These are phyloP conservation scores for Coriaria nepalensis DNA, from an alignment of 306 rosid species.

Conservation along the genomic window DNA sequence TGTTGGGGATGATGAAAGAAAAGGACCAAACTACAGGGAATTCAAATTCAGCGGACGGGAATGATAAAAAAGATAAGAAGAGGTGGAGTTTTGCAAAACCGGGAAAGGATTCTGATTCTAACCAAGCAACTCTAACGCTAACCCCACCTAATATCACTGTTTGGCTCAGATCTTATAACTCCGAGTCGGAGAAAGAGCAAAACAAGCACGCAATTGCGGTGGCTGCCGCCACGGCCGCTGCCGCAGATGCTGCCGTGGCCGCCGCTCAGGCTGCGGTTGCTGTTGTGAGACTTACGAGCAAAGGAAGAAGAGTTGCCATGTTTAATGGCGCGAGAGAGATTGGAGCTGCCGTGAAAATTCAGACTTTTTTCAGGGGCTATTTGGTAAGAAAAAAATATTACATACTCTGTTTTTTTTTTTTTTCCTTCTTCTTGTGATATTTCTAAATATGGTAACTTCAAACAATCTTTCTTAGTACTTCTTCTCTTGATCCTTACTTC, in stretches of 20 bases:
- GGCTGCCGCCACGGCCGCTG: constrained; percentile 90
- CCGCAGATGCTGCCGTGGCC: constrained; percentile 79
- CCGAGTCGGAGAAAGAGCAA: constrained; percentile 72
- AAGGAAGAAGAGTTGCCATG: constrained; percentile 36
- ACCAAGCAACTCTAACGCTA: constrained; percentile 1
- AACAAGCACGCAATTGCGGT: constrained; percentile 97
- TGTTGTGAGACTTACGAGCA: constrained; percentile 79
- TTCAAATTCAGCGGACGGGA: constrained; percentile 19
- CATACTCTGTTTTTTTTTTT: no score
- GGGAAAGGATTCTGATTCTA: constrained; percentile 24
- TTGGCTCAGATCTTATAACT: constrained; percentile 68
- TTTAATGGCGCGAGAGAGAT: constrained; percentile 39
- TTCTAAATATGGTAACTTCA: not conserved
- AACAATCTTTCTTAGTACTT: not conserved
- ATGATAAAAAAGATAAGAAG: constrained; percentile 50
- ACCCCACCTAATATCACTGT: constrained; percentile 7
- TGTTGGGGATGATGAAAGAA: constrained; percentile 77
- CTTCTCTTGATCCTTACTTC: constrained; percentile 39
- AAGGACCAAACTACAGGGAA: constrained; percentile 26
- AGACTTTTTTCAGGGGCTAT: constrained; percentile 77
- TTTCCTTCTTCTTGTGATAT: not conserved
- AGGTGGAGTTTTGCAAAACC: constrained; percentile 80
- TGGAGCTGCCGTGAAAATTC: constrained; percentile 82
- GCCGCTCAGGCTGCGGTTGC: constrained; percentile 94
- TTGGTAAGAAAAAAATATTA: constrained; percentile 42